Conservation (phyloP, 306 rosid species). For the Casuarina glauca region DNA sequence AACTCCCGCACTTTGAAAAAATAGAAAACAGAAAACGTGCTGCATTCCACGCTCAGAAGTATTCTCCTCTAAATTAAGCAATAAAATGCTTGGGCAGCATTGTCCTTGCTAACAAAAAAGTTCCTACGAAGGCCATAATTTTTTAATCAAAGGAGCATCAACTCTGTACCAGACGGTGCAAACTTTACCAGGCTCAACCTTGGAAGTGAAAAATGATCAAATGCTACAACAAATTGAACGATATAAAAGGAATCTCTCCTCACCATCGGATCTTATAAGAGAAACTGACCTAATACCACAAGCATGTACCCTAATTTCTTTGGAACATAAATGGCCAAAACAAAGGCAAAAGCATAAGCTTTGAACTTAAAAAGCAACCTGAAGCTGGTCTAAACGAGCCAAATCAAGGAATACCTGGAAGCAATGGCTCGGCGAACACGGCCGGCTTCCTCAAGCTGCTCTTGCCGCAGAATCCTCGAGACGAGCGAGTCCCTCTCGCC, state of each 20-base stretch:
- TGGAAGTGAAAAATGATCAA: neutral
- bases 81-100: neutral
- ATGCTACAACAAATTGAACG: neutral
- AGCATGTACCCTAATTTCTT: neutral
- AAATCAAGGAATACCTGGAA: conserved; percentile 49
- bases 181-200: neutral
- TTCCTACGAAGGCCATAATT: neutral
- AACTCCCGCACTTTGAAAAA: neutral
- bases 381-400: neutral
- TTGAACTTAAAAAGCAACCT: neutral
- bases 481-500: conserved; percentile 73
- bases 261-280: neutral
- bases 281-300: neutral
- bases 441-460: conserved; percentile 85
- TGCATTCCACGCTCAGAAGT: neutral
- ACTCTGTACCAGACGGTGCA: neutral
- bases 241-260: neutral
- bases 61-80: neutral
- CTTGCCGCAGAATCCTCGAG: conserved; percentile 63
- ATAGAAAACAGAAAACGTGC: neutral
- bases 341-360: neutral
- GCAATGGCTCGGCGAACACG: conserved; percentile 71
- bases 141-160: neutral
- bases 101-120: neutral
- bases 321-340: neutral